Evolutionary conservation across 768 basidiomycete genomes (phyloP).

Genomic region (Hygrocybe punicea): DNA sequence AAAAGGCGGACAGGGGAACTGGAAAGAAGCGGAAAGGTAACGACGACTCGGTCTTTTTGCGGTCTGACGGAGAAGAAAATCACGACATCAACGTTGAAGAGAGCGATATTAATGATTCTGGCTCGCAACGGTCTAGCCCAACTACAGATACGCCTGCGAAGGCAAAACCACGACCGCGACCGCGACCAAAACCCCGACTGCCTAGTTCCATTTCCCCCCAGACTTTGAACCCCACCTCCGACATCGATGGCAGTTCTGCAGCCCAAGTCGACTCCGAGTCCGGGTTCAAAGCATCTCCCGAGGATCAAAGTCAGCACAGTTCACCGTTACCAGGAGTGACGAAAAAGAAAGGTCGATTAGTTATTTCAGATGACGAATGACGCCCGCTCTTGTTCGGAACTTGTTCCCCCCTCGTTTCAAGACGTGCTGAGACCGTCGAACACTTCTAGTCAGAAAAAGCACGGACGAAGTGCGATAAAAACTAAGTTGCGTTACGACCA

Average conservation of each 20-base stretch:
- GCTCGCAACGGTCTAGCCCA: constrained; percentile 15
- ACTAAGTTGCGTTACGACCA: too few species aligned
- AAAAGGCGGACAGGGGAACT: constrained; percentile 36
- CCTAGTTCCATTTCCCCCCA: neutral
- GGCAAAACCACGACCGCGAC: constrained; percentile 34
- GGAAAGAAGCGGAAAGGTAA: constrained; percentile 37
- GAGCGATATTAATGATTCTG: constrained; percentile 25
- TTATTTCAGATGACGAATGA: constrained; percentile 15
- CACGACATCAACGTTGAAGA: constrained; percentile 26
- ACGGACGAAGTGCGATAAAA: too few species aligned
- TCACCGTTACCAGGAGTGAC: neutral
- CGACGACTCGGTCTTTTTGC: constrained; percentile 14
- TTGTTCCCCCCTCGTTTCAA: neutral
- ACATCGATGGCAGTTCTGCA: neutral
- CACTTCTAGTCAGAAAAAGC: too few species aligned
- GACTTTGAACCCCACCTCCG: neutral
- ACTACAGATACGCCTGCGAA: neutral
- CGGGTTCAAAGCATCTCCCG: neutral
- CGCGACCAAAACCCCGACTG: constrained; percentile 38
- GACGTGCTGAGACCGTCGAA: neutral
- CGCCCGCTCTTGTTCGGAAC: neutral
- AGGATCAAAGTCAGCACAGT: neutral
- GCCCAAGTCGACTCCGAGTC: neutral
- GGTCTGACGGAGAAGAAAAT: constrained; percentile 13
- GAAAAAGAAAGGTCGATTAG: constrained; percentile 10